These are phyloP conservation scores for Aspergillus candidus DNA, from an alignment of 2,329 filamentous ascomycete genomes.

Conservation along the genomic window DNA sequence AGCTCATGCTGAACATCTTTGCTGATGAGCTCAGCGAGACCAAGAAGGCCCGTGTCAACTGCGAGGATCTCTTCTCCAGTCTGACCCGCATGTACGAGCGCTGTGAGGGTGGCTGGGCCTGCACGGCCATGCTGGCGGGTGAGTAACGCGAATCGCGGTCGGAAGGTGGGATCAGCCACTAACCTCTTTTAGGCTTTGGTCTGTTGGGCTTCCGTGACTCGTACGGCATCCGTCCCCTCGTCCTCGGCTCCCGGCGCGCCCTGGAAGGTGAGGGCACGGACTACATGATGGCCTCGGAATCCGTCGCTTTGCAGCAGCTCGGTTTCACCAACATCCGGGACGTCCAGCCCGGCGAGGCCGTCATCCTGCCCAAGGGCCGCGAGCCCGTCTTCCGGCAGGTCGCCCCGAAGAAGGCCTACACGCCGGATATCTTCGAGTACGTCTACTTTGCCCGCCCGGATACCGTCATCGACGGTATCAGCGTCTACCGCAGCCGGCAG, in stretches of 20 bases:
- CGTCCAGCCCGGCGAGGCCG: conserved; percentile 75
- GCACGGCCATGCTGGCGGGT: conserved; percentile 73
- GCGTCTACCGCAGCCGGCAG: conserved; percentile 73
- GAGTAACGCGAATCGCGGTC: conserved; percentile 12
- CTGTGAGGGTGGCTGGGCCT: conserved; percentile 71
- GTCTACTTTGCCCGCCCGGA: conserved; percentile 85
- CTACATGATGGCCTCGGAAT: conserved; percentile 90
- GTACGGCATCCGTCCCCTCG: conserved; percentile 76
- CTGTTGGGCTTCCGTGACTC: conserved; percentile 73
- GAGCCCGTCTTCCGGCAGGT: conserved; percentile 71
- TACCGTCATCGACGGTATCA: conserved; percentile 78
- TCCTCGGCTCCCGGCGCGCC: conserved; percentile 68
- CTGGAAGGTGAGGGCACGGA: conserved; percentile 61
- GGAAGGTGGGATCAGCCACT: not conserved
- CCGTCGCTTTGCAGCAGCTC: conserved; percentile 72
- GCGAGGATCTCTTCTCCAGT: conserved; percentile 68
- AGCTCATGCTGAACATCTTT: conserved; percentile 83
- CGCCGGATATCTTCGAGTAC: conserved; percentile 81
- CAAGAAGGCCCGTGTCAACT: conserved; percentile 73
- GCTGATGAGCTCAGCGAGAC: conserved; percentile 75
- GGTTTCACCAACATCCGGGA: conserved; percentile 72
- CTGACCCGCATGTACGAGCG: conserved; percentile 65
- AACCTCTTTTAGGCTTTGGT: conserved; percentile 55
- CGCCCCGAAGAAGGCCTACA: conserved; percentile 60
- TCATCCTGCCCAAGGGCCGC: conserved; percentile 74